Evolutionary conservation across 352 stramenopile species (phyloP).

Genomic region (Phytophthora ramorum): DNA sequence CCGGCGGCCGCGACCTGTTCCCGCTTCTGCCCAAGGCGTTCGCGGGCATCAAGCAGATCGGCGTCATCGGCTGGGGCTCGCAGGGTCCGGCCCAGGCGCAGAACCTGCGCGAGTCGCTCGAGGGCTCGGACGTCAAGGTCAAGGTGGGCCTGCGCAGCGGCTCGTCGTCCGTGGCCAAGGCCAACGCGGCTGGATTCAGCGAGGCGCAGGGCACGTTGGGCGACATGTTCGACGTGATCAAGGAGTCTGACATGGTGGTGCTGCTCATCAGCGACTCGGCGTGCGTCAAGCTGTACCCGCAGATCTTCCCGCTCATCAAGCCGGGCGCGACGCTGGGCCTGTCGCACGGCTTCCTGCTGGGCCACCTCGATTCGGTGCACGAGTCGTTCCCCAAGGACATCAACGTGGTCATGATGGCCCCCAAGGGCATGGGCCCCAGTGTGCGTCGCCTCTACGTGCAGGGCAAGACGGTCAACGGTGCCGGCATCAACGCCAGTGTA

Average conservation of each 20-base stretch:
- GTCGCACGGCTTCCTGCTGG: constrained; percentile 97
- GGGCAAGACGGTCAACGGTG: constrained; percentile 97
- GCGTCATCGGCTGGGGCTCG: constrained; percentile 98
- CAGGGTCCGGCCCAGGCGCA: constrained; percentile 97
- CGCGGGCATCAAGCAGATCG: constrained; percentile 96
- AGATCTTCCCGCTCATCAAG: constrained; percentile 97
- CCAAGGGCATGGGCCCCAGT: constrained; percentile 97
- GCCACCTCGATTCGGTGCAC: constrained; percentile 96
- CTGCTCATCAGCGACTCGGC: constrained; percentile 97
- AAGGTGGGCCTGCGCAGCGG: constrained; percentile 90
- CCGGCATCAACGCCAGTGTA: constrained; percentile 97
- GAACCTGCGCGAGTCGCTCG: constrained; percentile 97
- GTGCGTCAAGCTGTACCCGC: constrained; percentile 95
- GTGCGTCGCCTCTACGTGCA: constrained; percentile 98
- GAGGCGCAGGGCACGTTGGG: constrained; percentile 94
- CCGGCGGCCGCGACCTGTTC: constrained; percentile 94
- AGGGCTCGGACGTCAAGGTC: constrained; percentile 74
- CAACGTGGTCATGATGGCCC: constrained; percentile 98
- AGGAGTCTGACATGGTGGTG: constrained; percentile 97
- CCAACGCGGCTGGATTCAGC: constrained; percentile 92
- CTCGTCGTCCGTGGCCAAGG: constrained; percentile 83
- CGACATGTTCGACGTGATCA: constrained; percentile 97
- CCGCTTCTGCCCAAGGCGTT: constrained; percentile 96
- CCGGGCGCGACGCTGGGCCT: constrained; percentile 95
- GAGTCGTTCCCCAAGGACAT: constrained; percentile 96